Percentiles rank a stretch among this genome's conserved stretches.
Evolutionary conservation across 208 protist species (phyloP).

Genomic region (Trypanosoma rangeli): DNA sequence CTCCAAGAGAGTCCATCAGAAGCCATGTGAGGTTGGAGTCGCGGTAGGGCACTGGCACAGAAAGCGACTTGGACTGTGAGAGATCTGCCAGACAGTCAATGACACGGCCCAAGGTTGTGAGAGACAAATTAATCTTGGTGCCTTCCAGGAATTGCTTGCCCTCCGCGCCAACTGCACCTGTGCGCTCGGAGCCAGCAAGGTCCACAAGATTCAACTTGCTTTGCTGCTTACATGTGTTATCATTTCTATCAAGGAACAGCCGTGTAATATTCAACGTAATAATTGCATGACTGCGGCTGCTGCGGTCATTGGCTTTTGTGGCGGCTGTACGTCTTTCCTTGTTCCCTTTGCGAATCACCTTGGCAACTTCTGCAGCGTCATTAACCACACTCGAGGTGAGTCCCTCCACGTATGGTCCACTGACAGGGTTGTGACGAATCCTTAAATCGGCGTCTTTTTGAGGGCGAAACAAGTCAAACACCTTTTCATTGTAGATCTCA

Average conservation of each 20-base stretch:
- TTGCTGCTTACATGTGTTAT: constrained; percentile 47
- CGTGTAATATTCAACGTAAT: constrained; percentile 80
- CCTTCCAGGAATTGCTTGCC: constrained; percentile 77
- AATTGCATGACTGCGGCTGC: constrained; percentile 89
- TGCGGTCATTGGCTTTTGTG: constrained; percentile 90
- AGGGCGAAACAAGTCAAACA: constrained; percentile 68
- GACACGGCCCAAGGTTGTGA: constrained; percentile 92
- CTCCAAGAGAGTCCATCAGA: constrained; percentile 63
- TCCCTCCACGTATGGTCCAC: constrained; percentile 81
- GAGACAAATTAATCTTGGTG: constrained; percentile 92
- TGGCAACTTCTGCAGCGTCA: constrained; percentile 61
- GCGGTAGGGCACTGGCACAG: constrained; percentile 72
- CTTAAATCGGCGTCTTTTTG: constrained; percentile 52
- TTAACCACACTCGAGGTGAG: constrained; percentile 48
- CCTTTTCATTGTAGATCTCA: constrained; percentile 94
- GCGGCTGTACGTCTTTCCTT: constrained; percentile 77
- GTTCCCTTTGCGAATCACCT: constrained; percentile 66
- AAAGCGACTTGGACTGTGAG: constrained; percentile 51
- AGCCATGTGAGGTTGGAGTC: constrained; percentile 78
- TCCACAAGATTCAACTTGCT: constrained; percentile 94
- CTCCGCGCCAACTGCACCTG: constrained; percentile 66
- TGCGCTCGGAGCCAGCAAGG: constrained; percentile 92
- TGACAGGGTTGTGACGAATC: constrained; percentile 64
- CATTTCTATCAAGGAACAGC: constrained; percentile 52
- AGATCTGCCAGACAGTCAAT: constrained; percentile 86